These are phyloP conservation scores for Ophiostoma sp. DNA, from an alignment of 2,329 filamentous ascomycete species.

Conservation along the genomic window DNA sequence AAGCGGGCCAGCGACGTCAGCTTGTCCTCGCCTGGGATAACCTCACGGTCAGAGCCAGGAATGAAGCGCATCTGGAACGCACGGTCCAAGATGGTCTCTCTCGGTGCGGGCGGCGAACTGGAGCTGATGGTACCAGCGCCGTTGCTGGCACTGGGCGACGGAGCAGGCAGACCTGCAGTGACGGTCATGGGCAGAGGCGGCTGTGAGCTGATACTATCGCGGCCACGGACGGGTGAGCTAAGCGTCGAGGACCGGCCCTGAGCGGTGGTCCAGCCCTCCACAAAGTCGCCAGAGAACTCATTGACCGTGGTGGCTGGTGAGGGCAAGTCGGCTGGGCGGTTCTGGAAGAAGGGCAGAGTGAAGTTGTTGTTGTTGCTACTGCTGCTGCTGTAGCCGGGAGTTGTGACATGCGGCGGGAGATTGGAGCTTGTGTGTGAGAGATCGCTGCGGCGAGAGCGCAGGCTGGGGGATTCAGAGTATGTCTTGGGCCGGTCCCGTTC, in stretches of 20 bases:
- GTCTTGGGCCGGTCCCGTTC: constrained; percentile 55
- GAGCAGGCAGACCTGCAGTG: constrained; percentile 38
- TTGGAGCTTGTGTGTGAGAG: constrained; percentile 46
- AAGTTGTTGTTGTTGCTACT: constrained; percentile 23
- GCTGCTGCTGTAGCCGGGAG: constrained; percentile 12
- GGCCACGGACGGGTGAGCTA: constrained; percentile 56
- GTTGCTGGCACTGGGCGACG: constrained; percentile 35
- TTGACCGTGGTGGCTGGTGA: constrained; percentile 55
- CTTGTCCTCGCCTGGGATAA: constrained; percentile 58
- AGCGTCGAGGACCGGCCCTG: constrained; percentile 60
- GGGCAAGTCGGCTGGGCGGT: constrained; percentile 55
- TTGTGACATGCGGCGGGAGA: constrained; percentile 21
- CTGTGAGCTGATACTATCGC: constrained; percentile 57
- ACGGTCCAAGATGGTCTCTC: constrained; percentile 67
- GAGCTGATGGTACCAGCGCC: constrained; percentile 41
- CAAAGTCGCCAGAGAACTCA: constrained; percentile 56
- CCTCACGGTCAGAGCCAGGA: constrained; percentile 57
- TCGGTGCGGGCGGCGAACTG: constrained; percentile 53
- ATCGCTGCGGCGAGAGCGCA: constrained; percentile 63
- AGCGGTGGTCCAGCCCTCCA: constrained; percentile 61
- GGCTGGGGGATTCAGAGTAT: constrained; percentile 60
- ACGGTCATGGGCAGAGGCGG: constrained; percentile 39
- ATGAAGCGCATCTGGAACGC: constrained; percentile 65
- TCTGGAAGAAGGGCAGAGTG: constrained; percentile 24
- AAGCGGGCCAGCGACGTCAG: constrained; percentile 65